These are phyloP conservation scores for Aspergillus steynii DNA, from an alignment of 495 filamentous ascomycete genomes.

Conservation along the genomic window DNA sequence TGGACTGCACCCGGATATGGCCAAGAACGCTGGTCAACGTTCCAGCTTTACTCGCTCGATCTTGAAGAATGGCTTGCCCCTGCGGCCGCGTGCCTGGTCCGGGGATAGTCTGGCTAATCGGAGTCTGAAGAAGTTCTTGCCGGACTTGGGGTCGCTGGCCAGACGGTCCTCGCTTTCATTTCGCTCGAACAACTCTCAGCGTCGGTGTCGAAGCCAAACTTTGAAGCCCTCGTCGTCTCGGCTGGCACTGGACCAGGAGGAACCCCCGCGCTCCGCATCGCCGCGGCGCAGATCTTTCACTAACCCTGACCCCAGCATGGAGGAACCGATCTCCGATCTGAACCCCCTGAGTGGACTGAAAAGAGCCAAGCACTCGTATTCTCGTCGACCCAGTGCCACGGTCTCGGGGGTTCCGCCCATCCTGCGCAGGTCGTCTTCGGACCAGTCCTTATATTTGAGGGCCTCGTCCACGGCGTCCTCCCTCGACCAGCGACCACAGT, in stretches of 20 bases:
- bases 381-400: constrained; percentile 27
- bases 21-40: constrained; percentile 15
- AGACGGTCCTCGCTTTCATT: constrained; percentile 51
- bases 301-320: constrained; percentile 10
- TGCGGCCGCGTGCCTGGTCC: constrained; percentile 42
- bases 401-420: constrained; percentile 28
- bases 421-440: constrained; percentile 67
- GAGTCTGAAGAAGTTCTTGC: constrained; percentile 39
- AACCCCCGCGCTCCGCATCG: not conserved
- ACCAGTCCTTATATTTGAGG: constrained; percentile 67
- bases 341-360: constrained; percentile 30
- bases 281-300: constrained; percentile 15
- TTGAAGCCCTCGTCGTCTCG: constrained; percentile 21
- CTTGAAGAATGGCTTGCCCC: constrained; percentile 39
- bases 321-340: constrained; percentile 30
- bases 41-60: constrained; percentile 43
- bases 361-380: constrained; percentile 38
- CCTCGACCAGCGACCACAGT: constrained; percentile 82
- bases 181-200: constrained; percentile 31
- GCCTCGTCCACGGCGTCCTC: constrained; percentile 76
- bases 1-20: constrained; percentile 1
- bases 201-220: constrained; percentile 33
- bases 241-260: constrained; percentile 17
- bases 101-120: constrained; percentile 25
- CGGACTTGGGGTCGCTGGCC: constrained; percentile 43